Conservation (phyloP, 2,329 filamentous ascomycete genomes). For the Zasmidium cellare region DNA sequence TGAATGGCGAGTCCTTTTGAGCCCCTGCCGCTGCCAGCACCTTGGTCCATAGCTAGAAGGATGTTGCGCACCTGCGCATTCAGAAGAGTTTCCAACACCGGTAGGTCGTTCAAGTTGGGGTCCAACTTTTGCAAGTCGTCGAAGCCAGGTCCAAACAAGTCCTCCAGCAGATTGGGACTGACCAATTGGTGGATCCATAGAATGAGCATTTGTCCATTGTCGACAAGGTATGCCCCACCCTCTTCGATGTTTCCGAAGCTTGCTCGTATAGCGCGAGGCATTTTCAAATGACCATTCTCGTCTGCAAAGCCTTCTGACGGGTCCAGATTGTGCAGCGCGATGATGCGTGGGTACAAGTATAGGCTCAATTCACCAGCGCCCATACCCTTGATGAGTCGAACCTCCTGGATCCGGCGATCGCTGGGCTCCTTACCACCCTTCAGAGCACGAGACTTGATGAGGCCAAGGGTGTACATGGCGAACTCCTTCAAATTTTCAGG, state of each 20-base stretch:
- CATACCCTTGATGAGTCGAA: slow-evolving; percentile 87
- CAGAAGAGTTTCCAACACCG: slow-evolving; percentile 84
- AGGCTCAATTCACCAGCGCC: slow-evolving; percentile 81
- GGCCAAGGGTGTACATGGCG: slow-evolving; percentile 88
- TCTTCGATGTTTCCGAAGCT: slow-evolving; percentile 88
- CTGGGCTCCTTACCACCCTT: slow-evolving; percentile 89
- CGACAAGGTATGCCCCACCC: slow-evolving; percentile 89
- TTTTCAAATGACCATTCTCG: slow-evolving; percentile 79
- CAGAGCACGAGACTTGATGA: slow-evolving; percentile 88
- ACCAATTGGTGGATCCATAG: slow-evolving; percentile 92
- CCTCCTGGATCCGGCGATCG: slow-evolving; percentile 86
- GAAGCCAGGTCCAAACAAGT: slow-evolving; percentile 81
- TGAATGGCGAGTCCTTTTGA: slow-evolving; percentile 82
- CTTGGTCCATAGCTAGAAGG: slow-evolving; percentile 82
- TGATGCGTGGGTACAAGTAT: slow-evolving; percentile 93
- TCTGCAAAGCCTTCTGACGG: slow-evolving; percentile 92
- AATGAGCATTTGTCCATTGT: slow-evolving; percentile 89
- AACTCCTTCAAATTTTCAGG: slow-evolving; percentile 96
- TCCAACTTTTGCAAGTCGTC: slow-evolving; percentile 73
- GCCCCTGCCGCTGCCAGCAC: slow-evolving; percentile 35
- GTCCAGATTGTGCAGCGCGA: slow-evolving; percentile 85
- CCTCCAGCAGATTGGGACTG: slow-evolving; percentile 84
- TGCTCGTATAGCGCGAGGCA: slow-evolving; percentile 77
- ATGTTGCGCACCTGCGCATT: slow-evolving; percentile 96
- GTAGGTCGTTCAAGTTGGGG: slow-evolving; percentile 75